phyloP scores from a whole-genome alignment of 495 filamentous ascomycete genomes.

The Aspergillus wentii region DNA sequence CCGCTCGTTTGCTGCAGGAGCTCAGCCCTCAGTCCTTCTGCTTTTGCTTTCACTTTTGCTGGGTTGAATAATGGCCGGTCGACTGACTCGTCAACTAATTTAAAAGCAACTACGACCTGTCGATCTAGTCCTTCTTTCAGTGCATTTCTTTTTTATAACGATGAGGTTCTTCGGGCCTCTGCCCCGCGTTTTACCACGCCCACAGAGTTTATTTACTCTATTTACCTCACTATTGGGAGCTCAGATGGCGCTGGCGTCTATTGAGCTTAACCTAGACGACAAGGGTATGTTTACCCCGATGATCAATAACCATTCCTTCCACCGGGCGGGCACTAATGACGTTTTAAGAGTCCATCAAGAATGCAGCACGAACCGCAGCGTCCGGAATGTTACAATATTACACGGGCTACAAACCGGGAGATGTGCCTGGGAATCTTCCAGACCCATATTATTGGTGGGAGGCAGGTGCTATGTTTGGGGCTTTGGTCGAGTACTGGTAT shows the following conservation, averaged over 20 bases:
- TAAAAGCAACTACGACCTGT: too few species aligned
- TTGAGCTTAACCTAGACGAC: slow-evolving; percentile 11
- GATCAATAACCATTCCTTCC: not conserved
- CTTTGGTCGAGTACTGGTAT: slow-evolving; percentile 73
- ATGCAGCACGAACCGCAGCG: slow-evolving; percentile 33
- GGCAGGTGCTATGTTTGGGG: slow-evolving; percentile 64
- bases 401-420: slow-evolving; percentile 61
- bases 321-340: not conserved
- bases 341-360: slow-evolving; percentile 40
- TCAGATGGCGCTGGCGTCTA: slow-evolving; percentile 14
- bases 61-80: too few species aligned
- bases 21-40: too few species aligned
- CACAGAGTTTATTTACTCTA: too few species aligned
- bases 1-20: too few species aligned
- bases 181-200: too few species aligned
- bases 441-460: slow-evolving; percentile 79
- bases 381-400: slow-evolving; percentile 51
- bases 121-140: too few species aligned
- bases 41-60: too few species aligned
- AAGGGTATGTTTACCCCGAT: slow-evolving; percentile 5
- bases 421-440: slow-evolving; percentile 63
- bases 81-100: too few species aligned
- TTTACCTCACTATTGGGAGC: slow-evolving; percentile 1
- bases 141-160: too few species aligned
- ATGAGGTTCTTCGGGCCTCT: too few species aligned